phyloP scores from a whole-genome alignment of 129 eudicot genomes.

The Artemisia annua region DNA sequence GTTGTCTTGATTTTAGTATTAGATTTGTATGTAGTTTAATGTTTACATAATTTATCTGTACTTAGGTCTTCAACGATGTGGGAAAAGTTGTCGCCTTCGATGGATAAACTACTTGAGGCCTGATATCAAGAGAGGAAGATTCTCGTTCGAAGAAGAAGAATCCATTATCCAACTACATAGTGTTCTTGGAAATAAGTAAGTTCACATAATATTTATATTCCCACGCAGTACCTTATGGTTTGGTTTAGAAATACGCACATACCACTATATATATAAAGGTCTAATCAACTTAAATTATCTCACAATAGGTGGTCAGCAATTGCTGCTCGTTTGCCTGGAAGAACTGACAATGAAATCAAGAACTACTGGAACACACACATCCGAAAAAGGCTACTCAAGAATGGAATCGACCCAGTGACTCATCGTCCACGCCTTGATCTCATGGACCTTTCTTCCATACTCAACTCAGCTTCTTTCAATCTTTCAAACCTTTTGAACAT shows the following conservation, averaged over 20 bases:
- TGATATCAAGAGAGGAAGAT: slow-evolving; percentile 75
- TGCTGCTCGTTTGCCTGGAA: slow-evolving; percentile 61
- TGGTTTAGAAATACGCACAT: not conserved
- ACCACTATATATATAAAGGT: not conserved
- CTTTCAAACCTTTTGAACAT: slow-evolving; percentile 55
- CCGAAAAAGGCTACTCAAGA: slow-evolving; percentile 52
- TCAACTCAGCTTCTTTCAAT: slow-evolving; percentile 52
- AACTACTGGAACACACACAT: slow-evolving; percentile 75
- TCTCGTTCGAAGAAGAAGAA: slow-evolving; percentile 80
- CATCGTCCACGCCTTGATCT: slow-evolving; percentile 72
- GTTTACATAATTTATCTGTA: not conserved
- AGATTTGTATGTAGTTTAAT: too few species aligned
- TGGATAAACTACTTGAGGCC: slow-evolving; percentile 84
- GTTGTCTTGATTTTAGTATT: not conserved
- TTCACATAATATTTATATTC: not conserved
- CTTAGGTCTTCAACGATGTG: slow-evolving; percentile 64
- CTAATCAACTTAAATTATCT: not conserved
- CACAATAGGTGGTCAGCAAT: slow-evolving; percentile 65
- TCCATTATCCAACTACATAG: slow-evolving; percentile 70
- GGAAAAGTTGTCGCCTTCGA: slow-evolving; percentile 72
- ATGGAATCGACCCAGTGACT: slow-evolving; percentile 74
- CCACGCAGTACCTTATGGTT: not conserved
- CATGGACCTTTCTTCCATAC: slow-evolving; percentile 53
- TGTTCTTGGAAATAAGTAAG: slow-evolving; percentile 73
- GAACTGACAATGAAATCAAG: slow-evolving; percentile 73